Evolutionary conservation across 164 flowering plant species (phyloP).

Genomic region (Magnolia sinica): DNA sequence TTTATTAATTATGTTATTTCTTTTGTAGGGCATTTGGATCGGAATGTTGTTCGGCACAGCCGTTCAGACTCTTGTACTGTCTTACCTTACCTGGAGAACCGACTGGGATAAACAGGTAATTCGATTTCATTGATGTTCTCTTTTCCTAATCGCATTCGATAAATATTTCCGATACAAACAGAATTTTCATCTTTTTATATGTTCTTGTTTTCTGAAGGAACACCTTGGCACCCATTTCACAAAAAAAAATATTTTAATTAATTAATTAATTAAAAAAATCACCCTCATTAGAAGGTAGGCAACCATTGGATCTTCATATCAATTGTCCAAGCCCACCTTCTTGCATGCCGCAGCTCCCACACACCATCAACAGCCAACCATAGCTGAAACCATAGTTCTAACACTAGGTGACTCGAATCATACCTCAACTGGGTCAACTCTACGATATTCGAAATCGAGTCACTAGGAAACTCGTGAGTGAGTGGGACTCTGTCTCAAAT

Average conservation of each 20-base stretch:
- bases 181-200: background rate
- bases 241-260: too few species aligned
- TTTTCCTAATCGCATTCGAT: too few species aligned
- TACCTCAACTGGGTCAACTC: too few species aligned
- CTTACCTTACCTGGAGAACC: slow-evolving; percentile 34
- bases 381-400: too few species aligned
- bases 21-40: slow-evolving; percentile 44
- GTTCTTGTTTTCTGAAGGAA: background rate
- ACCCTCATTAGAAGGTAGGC: background rate
- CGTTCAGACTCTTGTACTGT: slow-evolving; percentile 32
- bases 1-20: background rate
- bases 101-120: slow-evolving; percentile 50
- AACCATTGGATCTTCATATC: background rate
- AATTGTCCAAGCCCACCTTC: too few species aligned
- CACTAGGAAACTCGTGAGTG: too few species aligned
- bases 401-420: too few species aligned
- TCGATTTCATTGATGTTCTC: background rate
- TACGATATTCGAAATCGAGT: too few species aligned
- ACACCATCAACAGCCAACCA: too few species aligned
- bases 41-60: slow-evolving; percentile 42
- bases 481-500: too few species aligned
- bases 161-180: too few species aligned
- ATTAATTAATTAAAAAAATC: background rate
- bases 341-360: too few species aligned
- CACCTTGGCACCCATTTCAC: background rate